These are phyloP conservation scores for Plasmopara muralis DNA, from an alignment of 352 stramenopile species.

Conservation along the genomic window DNA sequence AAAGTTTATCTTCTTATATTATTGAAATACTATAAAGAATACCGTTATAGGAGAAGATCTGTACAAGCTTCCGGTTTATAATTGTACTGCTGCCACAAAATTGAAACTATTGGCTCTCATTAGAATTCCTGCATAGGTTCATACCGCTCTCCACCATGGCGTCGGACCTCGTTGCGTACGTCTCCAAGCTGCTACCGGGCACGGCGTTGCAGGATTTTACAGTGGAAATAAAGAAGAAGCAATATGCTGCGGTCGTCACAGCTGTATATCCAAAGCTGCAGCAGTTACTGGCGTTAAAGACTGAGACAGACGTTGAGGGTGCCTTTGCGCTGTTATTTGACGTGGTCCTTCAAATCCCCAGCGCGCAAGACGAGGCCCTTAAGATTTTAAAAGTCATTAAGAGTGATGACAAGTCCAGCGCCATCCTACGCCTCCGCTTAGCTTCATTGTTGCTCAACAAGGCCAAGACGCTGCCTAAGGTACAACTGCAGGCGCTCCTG, in stretches of 20 bases:
- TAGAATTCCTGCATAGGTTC: not conserved
- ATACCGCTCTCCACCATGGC: constrained; percentile 17
- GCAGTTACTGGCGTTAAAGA: constrained; percentile 55
- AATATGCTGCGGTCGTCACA: constrained; percentile 39
- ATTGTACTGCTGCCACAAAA: not conserved
- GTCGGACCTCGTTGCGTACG: constrained; percentile 66
- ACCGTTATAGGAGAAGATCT: no score
- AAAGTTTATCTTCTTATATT: no score
- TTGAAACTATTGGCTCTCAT: constrained; percentile 5
- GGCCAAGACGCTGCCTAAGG: constrained; percentile 39
- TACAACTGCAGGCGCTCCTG: constrained; percentile 68
- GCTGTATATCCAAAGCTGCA: constrained; percentile 43
- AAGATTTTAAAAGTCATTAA: constrained; percentile 47
- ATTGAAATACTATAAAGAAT: no score
- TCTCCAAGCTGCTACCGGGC: constrained; percentile 68
- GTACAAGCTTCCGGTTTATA: no score
- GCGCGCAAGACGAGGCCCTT: constrained; percentile 27
- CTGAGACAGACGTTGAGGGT: constrained; percentile 75
- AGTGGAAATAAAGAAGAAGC: constrained; percentile 58
- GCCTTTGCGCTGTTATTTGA: constrained; percentile 63
- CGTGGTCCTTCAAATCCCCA: constrained; percentile 37
- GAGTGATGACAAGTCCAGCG: constrained; percentile 41
- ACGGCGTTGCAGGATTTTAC: constrained; percentile 38
- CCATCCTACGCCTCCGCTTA: constrained; percentile 65
- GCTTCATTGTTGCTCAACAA: constrained; percentile 74